Base-by-base conservation (phyloP, 768 basidiomycete species). In the Chalciporus sphaerocephalus region DNA sequence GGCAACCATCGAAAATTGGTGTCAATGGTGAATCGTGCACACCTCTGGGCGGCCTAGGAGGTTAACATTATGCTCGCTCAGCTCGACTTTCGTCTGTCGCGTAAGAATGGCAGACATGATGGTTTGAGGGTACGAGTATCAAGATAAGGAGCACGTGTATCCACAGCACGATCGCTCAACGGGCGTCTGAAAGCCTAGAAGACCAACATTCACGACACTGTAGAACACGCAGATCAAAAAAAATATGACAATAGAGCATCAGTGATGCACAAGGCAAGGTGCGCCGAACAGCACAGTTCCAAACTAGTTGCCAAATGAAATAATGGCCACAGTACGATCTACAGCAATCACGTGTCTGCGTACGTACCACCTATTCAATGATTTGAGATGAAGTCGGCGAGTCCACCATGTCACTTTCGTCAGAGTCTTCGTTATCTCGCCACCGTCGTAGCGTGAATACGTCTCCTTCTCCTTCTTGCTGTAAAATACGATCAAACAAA, bases 401-500 rank as follows among this genome's bases (percentile, higher is more conserved):
- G 34, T 61, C 52, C 59, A 47, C 55, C 47, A 62, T 50, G 41
- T 59, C 59, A 22, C 53, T 59, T 30, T 25, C 15, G 45, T 51
- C 56, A 34, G 59, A 58, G 36, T 58, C 56, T 51, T 61, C 62
- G 41, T 40, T 44, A 18, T 58, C 70, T 47, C 55, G 57, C 70
- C 72, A 77, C 36, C 50, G 67, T 41, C 79, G 69, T 17, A 64
- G 43, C 16, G 51, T 50, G 58, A 85, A 87, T 15, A 83, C 70
- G 58, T 87, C 82, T 1, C 64, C 65, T 20, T 69, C 60, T 0
- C 80, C 78, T 65, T 87, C 83, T 49, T 73, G 68, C 34, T 75
- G 71, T 34, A 86, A 46, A 20, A 87, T 79, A 54, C 85, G 74
- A 58, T 89, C 87, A 60, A 89, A 89, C 53, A 86, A 65, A n/a